Percentiles rank a stretch among this genome's conserved stretches.
phyloP scores from a whole-genome alignment of 2,329 filamentous ascomycete genomes.

The Coleophoma eucalyptorum region DNA sequence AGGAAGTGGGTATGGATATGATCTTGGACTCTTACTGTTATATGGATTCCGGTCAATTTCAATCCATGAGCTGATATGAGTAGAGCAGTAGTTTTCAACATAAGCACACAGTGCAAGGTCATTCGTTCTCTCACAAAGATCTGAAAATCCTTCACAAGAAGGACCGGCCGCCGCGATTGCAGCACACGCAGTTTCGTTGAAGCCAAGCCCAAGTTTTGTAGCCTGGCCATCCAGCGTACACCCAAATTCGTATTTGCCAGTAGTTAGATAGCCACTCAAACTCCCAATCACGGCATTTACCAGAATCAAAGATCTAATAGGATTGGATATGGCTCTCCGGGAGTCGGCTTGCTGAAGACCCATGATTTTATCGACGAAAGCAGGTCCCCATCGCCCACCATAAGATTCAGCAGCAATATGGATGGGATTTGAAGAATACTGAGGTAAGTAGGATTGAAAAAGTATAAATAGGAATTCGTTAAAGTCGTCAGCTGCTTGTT shows the following conservation, averaged over 20 bases:
- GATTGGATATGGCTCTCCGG: background rate
- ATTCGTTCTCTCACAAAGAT: background rate
- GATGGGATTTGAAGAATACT: background rate
- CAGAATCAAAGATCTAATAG: background rate
- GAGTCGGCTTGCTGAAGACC: background rate
- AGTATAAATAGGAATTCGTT: background rate
- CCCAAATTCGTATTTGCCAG: background rate
- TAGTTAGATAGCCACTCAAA: background rate
- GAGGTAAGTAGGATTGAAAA: background rate
- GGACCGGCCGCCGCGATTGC: background rate
- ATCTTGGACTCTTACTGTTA: background rate
- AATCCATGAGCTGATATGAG: background rate
- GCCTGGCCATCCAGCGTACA: background rate
- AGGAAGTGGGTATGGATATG: background rate
- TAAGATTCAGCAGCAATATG: background rate
- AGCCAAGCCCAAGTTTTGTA: background rate
- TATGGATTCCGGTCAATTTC: background rate
- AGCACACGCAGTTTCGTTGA: background rate
- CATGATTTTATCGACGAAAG: background rate
- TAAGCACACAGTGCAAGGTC: background rate
- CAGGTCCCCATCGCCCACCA: background rate
- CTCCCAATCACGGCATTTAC: background rate
- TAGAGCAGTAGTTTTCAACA: background rate
- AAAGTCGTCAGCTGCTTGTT: background rate
- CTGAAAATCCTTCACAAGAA: background rate